Evolutionary conservation across 768 basidiomycete species (phyloP).

Genomic region (Suillus occidentalis): DNA sequence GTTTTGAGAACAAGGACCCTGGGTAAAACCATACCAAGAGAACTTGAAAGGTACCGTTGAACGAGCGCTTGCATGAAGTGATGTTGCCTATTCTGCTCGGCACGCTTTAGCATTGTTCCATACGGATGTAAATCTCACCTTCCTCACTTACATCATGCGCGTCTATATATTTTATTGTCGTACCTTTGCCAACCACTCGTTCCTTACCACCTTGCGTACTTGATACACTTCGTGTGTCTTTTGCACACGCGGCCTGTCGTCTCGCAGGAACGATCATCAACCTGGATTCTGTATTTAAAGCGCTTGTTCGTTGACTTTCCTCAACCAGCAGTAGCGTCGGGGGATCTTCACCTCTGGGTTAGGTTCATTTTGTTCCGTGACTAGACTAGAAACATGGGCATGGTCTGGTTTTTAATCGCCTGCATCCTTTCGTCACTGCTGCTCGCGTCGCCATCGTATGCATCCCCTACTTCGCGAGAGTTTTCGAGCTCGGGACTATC

Average conservation of each 20-base stretch:
- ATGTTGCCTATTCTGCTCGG: constrained; percentile 8
- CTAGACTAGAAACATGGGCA: constrained; percentile 17
- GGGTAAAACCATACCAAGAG: constrained; percentile 10
- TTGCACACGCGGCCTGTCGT: constrained; percentile 2
- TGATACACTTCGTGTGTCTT: not conserved
- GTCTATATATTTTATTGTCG: constrained; percentile 10
- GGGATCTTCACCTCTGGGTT: not conserved
- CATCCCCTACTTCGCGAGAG: constrained; percentile 26
- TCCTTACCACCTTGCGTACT: constrained; percentile 3
- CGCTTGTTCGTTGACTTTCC: not conserved
- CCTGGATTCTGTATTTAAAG: constrained; percentile 9
- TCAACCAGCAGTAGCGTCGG: constrained; percentile 8
- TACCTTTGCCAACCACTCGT: constrained; percentile 13
- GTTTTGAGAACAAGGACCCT: constrained; percentile 23
- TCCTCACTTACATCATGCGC: not conserved
- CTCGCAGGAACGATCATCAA: constrained; percentile 17
- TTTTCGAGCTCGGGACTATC: constrained; percentile 18
- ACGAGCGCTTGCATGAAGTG: not conserved
- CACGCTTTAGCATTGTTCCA: constrained; percentile 16
- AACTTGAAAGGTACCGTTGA: not conserved
- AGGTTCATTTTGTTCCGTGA: constrained; percentile 5
- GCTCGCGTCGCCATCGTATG: constrained; percentile 29
- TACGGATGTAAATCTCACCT: constrained; percentile 8
- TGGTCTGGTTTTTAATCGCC: constrained; percentile 38
- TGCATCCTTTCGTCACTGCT: constrained; percentile 29